Percentiles rank a stretch among this genome's conserved stretches.
Conservation (phyloP, 768 basidiomycete genomes). For the Calocybe indica region DNA sequence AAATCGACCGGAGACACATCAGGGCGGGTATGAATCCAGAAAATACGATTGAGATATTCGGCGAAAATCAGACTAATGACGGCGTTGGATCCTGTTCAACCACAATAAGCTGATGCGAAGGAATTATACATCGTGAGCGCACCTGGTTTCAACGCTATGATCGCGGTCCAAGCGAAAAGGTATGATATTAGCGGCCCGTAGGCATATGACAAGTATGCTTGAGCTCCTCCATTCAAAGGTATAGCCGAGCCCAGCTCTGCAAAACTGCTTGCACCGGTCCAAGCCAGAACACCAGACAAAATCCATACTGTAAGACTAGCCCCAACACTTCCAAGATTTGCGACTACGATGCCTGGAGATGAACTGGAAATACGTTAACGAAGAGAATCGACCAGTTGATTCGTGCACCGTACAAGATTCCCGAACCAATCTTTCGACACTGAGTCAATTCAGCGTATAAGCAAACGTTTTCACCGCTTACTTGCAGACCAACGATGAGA, state of each 20-base stretch:
- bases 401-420: conserved; percentile 68
- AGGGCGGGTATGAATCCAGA: conserved; percentile 69
- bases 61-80: conserved; percentile 87
- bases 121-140: conserved; percentile 8
- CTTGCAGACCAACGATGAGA: conserved; percentile 78
- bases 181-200: conserved; percentile 86
- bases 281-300: conserved; percentile 75
- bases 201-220: conserved; percentile 84
- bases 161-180: conserved; percentile 93
- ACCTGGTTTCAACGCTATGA: conserved; percentile 85
- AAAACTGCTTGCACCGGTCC: conserved; percentile 95
- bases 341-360: conserved; percentile 87
- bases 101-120: neutral
- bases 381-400: neutral
- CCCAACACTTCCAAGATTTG: conserved; percentile 85
- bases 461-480: conserved; percentile 18
- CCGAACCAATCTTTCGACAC: conserved; percentile 69
- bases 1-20: conserved; percentile 73
- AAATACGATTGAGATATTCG: conserved; percentile 88
- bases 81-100: conserved; percentile 56
- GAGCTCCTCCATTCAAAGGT: conserved; percentile 67
- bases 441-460: conserved; percentile 1
- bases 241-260: conserved; percentile 90
- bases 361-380: conserved; percentile 45
- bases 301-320: conserved; percentile 87